Evolutionary conservation across 768 basidiomycete genomes (phyloP).

Genomic region (Podaxis sp.): DNA sequence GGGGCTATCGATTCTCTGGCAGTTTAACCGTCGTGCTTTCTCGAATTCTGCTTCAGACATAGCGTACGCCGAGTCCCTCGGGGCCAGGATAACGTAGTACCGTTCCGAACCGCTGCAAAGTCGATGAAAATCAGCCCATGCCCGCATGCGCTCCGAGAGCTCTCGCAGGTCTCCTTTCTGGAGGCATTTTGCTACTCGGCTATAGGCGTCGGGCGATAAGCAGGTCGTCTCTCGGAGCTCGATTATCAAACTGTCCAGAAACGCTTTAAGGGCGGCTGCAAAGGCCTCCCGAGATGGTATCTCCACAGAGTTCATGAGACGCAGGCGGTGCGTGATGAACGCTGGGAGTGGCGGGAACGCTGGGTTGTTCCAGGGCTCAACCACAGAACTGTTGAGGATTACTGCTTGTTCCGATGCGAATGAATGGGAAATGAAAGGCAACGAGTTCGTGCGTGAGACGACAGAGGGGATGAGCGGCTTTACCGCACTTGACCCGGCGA

Average conservation of each 20-base stretch:
- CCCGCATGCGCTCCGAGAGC: constrained; percentile 35
- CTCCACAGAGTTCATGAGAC: constrained; percentile 49
- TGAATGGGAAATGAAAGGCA: constrained; percentile 46
- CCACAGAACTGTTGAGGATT: constrained; percentile 35
- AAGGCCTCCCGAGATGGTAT: constrained; percentile 58
- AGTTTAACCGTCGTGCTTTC: constrained; percentile 33
- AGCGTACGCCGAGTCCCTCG: constrained; percentile 57
- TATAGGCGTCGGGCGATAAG: constrained; percentile 53
- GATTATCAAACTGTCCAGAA: constrained; percentile 48
- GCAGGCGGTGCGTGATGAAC: constrained; percentile 52
- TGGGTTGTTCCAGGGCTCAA: constrained; percentile 60
- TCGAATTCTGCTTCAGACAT: constrained; percentile 50
- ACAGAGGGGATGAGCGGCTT: constrained; percentile 24
- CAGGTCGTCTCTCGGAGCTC: constrained; percentile 62
- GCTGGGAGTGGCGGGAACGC: constrained; percentile 62
- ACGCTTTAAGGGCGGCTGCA: constrained; percentile 46
- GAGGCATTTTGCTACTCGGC: constrained; percentile 47
- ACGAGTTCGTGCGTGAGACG: constrained; percentile 23
- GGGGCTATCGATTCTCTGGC: constrained; percentile 17
- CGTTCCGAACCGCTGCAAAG: constrained; percentile 60
- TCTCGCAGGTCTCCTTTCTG: constrained; percentile 38
- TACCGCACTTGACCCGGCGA: constrained; percentile 17
- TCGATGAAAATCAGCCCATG: constrained; percentile 61
- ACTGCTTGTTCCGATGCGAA: constrained; percentile 36
- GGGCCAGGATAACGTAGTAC: constrained; percentile 54